Conservation (phyloP, 768 basidiomycete genomes). For the Stropharia rugosoannulata region DNA sequence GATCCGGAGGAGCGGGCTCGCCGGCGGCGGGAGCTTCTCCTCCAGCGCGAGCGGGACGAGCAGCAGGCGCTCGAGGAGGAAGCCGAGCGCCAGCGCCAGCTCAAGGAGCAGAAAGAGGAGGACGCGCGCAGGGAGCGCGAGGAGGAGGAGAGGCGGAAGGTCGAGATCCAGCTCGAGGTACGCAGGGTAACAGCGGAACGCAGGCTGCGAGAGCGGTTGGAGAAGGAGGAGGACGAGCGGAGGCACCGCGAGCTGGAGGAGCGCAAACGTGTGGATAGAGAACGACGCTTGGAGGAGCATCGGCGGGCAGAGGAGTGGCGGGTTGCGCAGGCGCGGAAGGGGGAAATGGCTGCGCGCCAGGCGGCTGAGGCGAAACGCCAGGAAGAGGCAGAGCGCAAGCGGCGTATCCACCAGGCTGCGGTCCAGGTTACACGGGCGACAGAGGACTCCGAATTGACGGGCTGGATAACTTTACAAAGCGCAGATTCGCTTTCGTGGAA, state of each 20-base stretch:
- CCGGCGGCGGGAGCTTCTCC: slow-evolving; percentile 28
- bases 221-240: slow-evolving; percentile 46
- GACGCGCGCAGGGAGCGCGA: slow-evolving; percentile 38
- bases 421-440: slow-evolving; percentile 37
- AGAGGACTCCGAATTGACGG: slow-evolving; percentile 37
- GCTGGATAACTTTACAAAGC: slow-evolving; percentile 65
- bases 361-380: slow-evolving; percentile 40
- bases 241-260: slow-evolving; percentile 44
- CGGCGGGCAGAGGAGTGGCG: slow-evolving; percentile 53
- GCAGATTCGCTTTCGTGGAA: slow-evolving; percentile 57
- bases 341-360: slow-evolving; percentile 43
- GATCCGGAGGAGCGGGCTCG: slow-evolving; percentile 35
- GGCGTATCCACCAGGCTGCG: slow-evolving; percentile 45
- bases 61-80: slow-evolving; percentile 44
- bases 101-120: slow-evolving; percentile 44
- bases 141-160: slow-evolving; percentile 40
- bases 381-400: slow-evolving; percentile 42
- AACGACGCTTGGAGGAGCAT: slow-evolving; percentile 50
- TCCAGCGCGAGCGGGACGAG: slow-evolving; percentile 41
- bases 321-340: slow-evolving; percentile 42
- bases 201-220: slow-evolving; percentile 35
- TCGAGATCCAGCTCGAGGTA: slow-evolving; percentile 40
- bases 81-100: slow-evolving; percentile 35
- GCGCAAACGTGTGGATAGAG: slow-evolving; percentile 43
- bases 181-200: slow-evolving; percentile 34